Conservation (phyloP, 495 filamentous ascomycete genomes). For the Lasiosphaeria hispida region DNA sequence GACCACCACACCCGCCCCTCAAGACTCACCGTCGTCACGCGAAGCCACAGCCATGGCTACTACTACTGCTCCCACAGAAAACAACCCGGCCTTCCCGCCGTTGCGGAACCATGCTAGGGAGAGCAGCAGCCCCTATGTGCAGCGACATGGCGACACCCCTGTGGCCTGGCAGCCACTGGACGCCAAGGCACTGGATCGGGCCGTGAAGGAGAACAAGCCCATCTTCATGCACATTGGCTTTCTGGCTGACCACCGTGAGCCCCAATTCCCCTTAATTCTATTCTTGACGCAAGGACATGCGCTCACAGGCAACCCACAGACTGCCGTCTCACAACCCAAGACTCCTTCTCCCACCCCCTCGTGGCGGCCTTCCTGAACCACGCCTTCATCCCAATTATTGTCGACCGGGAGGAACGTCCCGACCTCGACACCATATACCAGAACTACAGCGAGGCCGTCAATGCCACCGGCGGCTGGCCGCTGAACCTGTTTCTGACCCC, state of each 20-base stretch:
- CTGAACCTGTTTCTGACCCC: constrained; percentile 96
- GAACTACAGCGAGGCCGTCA: constrained; percentile 96
- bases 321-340: constrained; percentile 92
- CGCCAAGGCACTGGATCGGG: constrained; percentile 70
- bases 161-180: constrained; percentile 94
- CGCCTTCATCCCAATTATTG: constrained; percentile 86
- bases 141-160: constrained; percentile 75
- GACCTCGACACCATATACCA: constrained; percentile 97
- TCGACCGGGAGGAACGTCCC: constrained; percentile 92
- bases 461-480: constrained; percentile 91
- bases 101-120: constrained; percentile 69
- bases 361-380: constrained; percentile 82
- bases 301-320: constrained; percentile 45
- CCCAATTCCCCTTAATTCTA: background rate
- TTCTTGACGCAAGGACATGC: constrained; percentile 1
- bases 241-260: constrained; percentile 88
- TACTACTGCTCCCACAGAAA: too few relatives aligned
- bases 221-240: constrained; percentile 96
- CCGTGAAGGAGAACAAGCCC: constrained; percentile 75
- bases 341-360: constrained; percentile 81
- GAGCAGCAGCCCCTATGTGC: constrained; percentile 81
- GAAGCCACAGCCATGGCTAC: background rate
- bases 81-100: background rate
- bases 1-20: background rate
- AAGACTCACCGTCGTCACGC: background rate